phyloP scores from a whole-genome alignment of 2,329 filamentous ascomycete genomes.

The Apiospora arundinis region DNA sequence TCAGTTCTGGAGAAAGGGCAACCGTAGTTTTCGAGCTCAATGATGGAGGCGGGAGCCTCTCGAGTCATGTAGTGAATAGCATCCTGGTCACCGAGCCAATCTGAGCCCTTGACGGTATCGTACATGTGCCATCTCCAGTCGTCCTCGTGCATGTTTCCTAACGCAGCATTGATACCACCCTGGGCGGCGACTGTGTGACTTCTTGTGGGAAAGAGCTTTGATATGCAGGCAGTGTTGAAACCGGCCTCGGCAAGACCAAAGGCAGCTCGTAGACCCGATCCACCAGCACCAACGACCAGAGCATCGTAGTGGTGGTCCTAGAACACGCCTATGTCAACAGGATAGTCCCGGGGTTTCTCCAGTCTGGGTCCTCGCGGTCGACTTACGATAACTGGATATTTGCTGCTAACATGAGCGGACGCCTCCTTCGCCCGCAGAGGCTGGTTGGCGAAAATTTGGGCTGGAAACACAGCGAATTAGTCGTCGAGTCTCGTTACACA shows the following conservation, averaged over 20 bases:
- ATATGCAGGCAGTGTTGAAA: constrained; percentile 89
- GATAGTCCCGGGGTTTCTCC: constrained; percentile 26
- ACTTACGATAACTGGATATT: constrained; percentile 93
- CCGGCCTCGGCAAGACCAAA: constrained; percentile 88
- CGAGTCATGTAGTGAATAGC: constrained; percentile 99
- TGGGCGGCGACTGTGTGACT: constrained; percentile 83
- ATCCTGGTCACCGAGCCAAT: constrained; percentile 97
- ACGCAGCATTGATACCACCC: constrained; percentile 86
- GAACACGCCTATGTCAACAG: constrained; percentile 29
- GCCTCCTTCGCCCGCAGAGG: constrained; percentile 94
- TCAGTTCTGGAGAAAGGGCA: constrained; percentile 97
- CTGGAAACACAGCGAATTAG: constrained; percentile 49
- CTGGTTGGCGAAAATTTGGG: constrained; percentile 84
- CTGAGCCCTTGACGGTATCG: constrained; percentile 96
- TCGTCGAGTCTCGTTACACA: constrained; percentile 21
- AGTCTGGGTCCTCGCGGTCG: constrained; percentile 21
- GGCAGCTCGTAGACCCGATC: constrained; percentile 80
- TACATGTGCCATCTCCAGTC: constrained; percentile 99
- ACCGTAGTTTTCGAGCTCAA: constrained; percentile 96
- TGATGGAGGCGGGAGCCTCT: constrained; percentile 88
- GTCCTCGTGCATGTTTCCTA: constrained; percentile 97
- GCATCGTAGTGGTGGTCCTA: constrained; percentile 99
- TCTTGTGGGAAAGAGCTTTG: constrained; percentile 85
- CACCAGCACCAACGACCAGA: constrained; percentile 87
- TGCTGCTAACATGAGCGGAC: constrained; percentile 81